Evolutionary conservation across 768 basidiomycete species (phyloP).

Genomic region (Glaciozyma antarctica): DNA sequence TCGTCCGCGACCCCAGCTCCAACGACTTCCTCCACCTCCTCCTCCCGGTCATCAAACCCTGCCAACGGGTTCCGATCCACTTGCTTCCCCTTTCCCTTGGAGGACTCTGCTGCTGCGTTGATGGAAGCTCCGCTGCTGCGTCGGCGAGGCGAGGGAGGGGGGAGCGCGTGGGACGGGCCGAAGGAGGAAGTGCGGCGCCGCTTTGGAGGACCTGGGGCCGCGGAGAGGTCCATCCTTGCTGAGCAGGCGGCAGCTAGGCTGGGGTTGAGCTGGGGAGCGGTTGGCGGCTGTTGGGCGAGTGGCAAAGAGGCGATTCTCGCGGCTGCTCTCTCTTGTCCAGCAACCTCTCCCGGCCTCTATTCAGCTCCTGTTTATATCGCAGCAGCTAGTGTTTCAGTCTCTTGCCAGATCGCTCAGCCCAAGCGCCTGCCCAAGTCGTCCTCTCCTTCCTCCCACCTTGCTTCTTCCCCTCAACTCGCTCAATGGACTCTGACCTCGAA

Average conservation of each 20-base stretch:
- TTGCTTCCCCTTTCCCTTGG: not conserved
- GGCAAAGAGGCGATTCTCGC: no score
- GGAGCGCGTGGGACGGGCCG: not conserved
- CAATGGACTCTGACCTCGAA: conserved; percentile 43
- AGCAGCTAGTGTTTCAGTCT: not conserved
- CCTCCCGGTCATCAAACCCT: not conserved
- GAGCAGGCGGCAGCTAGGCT: not conserved
- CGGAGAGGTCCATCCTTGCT: not conserved
- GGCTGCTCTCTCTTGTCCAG: no score
- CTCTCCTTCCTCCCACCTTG: not conserved
- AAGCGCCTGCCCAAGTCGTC: not conserved
- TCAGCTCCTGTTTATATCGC: no score
- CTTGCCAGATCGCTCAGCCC: no score
- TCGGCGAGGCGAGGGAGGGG: not conserved
- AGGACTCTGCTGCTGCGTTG: no score
- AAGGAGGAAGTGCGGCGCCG: not conserved
- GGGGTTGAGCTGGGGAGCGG: no score
- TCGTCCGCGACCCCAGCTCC: not conserved
- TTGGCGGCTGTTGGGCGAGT: no score
- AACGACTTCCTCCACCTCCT: not conserved
- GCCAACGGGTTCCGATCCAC: not conserved
- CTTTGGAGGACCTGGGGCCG: not conserved
- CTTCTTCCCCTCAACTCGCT: not conserved
- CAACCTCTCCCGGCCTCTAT: not conserved
- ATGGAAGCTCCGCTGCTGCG: no score